Evolutionary conservation across 2,329 filamentous ascomycete species (phyloP), one percentile per base, ranked within the genome.

Genomic region (Fusarium zealandicum): DNA sequence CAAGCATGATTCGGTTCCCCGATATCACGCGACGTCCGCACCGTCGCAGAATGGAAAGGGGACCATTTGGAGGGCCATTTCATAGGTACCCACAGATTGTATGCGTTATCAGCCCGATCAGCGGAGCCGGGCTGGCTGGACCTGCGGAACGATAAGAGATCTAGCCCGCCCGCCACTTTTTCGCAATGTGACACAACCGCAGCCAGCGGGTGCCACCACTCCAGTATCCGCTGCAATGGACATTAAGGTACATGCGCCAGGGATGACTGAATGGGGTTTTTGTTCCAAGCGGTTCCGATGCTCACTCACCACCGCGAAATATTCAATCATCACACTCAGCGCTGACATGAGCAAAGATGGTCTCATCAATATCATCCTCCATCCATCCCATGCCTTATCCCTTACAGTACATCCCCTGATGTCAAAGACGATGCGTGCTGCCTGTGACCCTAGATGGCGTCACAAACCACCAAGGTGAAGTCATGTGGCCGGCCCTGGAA

Each of bases 391-490:
- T 25, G 22, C 22, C 22, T 8, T 25, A 8, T 9, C 6, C 9
- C 46, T 46, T 48, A 51, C 59, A n/a, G n/a, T n/a, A 53, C 45
- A 57, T 46, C 48, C 39, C 45, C 42, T 45, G 44, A 47, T 44
- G 42, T 53, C 53, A 53, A 42, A 42, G 41, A 52, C 40, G 51
- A 50, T 48, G 36, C 56, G 39, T 49, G 61, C 53, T 52, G 36
- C 65, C 40, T 67, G 61, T 67, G 61, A 66, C 63, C 61, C 18
- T 30, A 30, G 18, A 68, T 68, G 65, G 65, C 64, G 65, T 68
- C 65, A 68, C 55, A 54, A 66, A 66, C 57, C 60, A 56, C 47
- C 60, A 61, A 56, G 58, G 51, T 65, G 48, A 68, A 63, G 65
- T 68, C 65, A 68, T 65, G 65, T 59, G 64, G 56, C 40, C 30